Evolutionary conservation across 768 basidiomycete species (phyloP), one percentile per base, ranked within the genome.

Genomic region (Mycena venus): DNA sequence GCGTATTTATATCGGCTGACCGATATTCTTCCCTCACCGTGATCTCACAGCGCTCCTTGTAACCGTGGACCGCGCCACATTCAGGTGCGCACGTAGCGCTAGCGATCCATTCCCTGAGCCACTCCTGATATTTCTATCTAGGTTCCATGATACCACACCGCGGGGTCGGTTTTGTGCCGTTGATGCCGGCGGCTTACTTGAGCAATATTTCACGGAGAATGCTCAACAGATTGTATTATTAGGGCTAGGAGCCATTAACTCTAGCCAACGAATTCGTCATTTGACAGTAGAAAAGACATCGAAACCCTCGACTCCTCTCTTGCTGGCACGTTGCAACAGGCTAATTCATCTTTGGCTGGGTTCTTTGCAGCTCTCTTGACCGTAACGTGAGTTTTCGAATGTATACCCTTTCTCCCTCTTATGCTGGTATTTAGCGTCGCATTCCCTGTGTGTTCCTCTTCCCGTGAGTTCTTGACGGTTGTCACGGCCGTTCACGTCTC

Each of bases 391-490:
- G 8, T 36, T 15, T 12, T 63, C 29, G n/a, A 38, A 2, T 23
- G n/a, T 27, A 8, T 17, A 9, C 4, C 14, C 10, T 8, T 21
- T 15, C n/a, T 23, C 29, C 51, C 65, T 53, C 47, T 38, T 27
- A 38, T 14, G n/a, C n/a, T 21, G 25, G 19, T n/a, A 34, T 32
- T 8, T 55, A 91, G 94, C 74, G 68, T 91, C 32, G 87, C 97
- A 38, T 95, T 97, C 81, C 96, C 97, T n/a, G n/a, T 0, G 85
- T 88, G 68, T 98, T 98, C 89, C 84, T 97, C n/a, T 68, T 97
- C 34, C 96, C 96, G 70, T 67, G 2, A 40, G 65, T 70, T 25
- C 23, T 25, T 64, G 8, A 42, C n/a, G n/a, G 19, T 14, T 0
- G 95, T 95, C 0, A 2, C 21, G 27, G 8, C 86, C 12, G 77